A percentile compares a stretch with the other conserved stretches of the same genome.
Conservation (phyloP, 805 yeast genomes). For the Sugiyamaella smithiae region DNA sequence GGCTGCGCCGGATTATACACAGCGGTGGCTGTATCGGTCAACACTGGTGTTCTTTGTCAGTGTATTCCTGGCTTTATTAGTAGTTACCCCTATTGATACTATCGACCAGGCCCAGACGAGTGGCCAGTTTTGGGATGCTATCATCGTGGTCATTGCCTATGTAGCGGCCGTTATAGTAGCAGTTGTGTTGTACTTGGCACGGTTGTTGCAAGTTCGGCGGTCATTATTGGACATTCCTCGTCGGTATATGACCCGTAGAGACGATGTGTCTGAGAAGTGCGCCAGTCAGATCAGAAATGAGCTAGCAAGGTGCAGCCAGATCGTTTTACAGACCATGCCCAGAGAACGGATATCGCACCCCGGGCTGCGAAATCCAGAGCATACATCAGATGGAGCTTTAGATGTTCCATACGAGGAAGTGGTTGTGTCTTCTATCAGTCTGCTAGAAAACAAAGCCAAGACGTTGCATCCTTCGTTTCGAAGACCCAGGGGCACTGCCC, state of each 20-base stretch:
- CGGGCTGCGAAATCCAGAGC: slow-evolving; percentile 48
- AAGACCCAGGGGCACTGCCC: slow-evolving; percentile 33
- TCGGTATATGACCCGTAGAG: slow-evolving; percentile 63
- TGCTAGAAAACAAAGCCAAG: slow-evolving; percentile 33
- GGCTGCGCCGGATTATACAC: no score
- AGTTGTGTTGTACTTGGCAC: slow-evolving; percentile 50
- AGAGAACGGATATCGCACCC: slow-evolving; percentile 44
- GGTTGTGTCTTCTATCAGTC: slow-evolving; percentile 26
- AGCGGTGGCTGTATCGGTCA: slow-evolving; percentile 32
- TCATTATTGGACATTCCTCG: slow-evolving; percentile 75
- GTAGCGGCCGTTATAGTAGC: slow-evolving; percentile 55
- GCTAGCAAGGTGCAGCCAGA: slow-evolving; percentile 42
- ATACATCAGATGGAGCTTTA: slow-evolving; percentile 19
- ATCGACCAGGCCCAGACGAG: slow-evolving; percentile 59
- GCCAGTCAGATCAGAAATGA: slow-evolving; percentile 41
- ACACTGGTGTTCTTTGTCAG: slow-evolving; percentile 32
- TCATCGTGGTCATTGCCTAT: slow-evolving; percentile 72
- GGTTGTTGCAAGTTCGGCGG: slow-evolving; percentile 57
- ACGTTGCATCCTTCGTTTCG: slow-evolving; percentile 40
- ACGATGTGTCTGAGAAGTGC: slow-evolving; percentile 54
- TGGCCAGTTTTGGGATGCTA: slow-evolving; percentile 71
- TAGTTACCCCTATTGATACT: slow-evolving; percentile 79
- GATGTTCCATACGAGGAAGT: slow-evolving; percentile 31
- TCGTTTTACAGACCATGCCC: slow-evolving; percentile 43
- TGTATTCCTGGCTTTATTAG: slow-evolving; percentile 51